These are phyloP conservation scores for Aspergillus sp. DNA, from an alignment of 2,329 filamentous ascomycete species.

Conservation along the genomic window DNA sequence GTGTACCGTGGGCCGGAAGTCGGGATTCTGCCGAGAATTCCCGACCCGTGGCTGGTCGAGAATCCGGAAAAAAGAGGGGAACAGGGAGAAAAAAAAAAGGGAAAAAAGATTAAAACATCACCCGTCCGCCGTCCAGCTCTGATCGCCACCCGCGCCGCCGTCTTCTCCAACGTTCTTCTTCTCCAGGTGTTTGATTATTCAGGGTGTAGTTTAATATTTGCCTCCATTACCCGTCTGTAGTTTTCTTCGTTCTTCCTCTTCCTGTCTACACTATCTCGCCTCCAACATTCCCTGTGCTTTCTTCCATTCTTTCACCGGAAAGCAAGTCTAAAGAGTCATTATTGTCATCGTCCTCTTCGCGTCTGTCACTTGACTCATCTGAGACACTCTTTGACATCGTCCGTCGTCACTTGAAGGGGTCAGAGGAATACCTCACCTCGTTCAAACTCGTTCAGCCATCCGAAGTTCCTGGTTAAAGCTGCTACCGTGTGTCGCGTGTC, in stretches of 20 bases:
- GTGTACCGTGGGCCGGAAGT: neutral
- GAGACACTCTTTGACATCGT: constrained; percentile 4
- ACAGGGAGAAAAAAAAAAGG: neutral
- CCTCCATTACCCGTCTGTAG: neutral
- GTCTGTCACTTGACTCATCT: neutral
- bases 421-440: neutral
- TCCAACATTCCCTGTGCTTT: neutral
- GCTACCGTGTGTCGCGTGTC: neutral
- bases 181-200: neutral
- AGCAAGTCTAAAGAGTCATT: too few species aligned
- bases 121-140: too few species aligned
- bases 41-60: neutral
- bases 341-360: neutral
- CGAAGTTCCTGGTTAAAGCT: constrained; percentile 2
- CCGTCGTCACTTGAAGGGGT: too few species aligned
- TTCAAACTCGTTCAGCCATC: neutral
- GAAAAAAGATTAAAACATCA: neutral
- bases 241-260: neutral
- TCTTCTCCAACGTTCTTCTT: neutral
- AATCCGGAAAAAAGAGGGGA: neutral
- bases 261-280: neutral
- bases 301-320: neutral
- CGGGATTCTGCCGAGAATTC: neutral
- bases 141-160: neutral
- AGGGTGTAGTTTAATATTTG: neutral